Conservation (phyloP, 1,284 basidiomycete species). For the Ganoderma sinense region DNA sequence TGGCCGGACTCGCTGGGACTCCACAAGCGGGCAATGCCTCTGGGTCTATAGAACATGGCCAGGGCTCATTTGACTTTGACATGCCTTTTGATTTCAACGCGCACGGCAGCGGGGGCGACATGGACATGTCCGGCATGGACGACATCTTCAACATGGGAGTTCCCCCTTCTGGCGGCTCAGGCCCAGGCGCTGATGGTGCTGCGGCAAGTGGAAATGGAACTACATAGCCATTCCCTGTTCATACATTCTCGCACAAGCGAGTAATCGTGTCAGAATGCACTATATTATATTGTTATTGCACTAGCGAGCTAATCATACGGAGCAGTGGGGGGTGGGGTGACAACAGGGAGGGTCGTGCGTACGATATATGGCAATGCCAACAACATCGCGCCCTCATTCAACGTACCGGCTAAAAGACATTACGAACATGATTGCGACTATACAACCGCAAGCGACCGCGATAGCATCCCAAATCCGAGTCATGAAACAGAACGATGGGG, state of each 20-base stretch:
- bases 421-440: slow-evolving; percentile 27
- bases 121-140: slow-evolving; percentile 31
- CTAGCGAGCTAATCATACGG: slow-evolving; percentile 13
- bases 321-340: slow-evolving; percentile 17
- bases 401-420: slow-evolving; percentile 6
- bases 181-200: neutral
- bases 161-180: slow-evolving; percentile 1
- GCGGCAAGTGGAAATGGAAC: neutral
- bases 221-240: neutral
- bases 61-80: slow-evolving; percentile 28
- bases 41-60: slow-evolving; percentile 2
- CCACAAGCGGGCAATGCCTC: slow-evolving; percentile 15
- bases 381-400: slow-evolving; percentile 15
- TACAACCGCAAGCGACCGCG: slow-evolving; percentile 25
- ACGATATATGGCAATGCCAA: slow-evolving; percentile 18
- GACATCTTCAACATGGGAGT: slow-evolving; percentile 32
- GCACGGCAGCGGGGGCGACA: slow-evolving; percentile 13
- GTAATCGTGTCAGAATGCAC: neutral
- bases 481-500: neutral
- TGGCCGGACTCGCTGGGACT: slow-evolving; percentile 39
- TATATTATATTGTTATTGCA: slow-evolving; percentile 17
- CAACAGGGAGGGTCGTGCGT: slow-evolving; percentile 12
- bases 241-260: neutral
- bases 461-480: slow-evolving; percentile 5
- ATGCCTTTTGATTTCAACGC: slow-evolving; percentile 23